Conservation (phyloP, 2,329 filamentous ascomycete species). For the Stagonosporopsis chrysanthemi region DNA sequence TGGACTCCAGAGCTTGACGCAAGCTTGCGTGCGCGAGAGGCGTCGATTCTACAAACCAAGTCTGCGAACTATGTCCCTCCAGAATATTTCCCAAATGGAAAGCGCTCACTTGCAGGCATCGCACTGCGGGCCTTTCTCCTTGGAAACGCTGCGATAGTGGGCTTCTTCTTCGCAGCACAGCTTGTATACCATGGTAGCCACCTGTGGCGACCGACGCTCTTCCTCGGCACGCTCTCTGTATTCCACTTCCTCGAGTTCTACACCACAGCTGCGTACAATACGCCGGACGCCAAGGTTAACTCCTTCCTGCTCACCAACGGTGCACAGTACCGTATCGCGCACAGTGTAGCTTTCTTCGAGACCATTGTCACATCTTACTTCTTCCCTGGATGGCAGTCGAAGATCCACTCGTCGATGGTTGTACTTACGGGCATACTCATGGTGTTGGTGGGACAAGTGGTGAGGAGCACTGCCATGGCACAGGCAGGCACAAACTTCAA, state of each 20-base stretch:
- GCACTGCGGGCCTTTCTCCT: constrained; percentile 56
- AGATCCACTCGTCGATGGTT: constrained; percentile 52
- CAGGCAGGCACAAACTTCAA: constrained; percentile 93
- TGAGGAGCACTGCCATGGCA: constrained; percentile 84
- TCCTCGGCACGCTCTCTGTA: constrained; percentile 71
- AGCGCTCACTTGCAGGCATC: constrained; percentile 57
- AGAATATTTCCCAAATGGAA: constrained; percentile 52
- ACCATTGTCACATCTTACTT: constrained; percentile 67
- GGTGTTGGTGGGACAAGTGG: constrained; percentile 73
- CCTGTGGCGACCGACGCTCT: constrained; percentile 68
- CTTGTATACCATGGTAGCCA: constrained; percentile 46
- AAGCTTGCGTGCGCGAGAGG: constrained; percentile 35
- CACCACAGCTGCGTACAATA: constrained; percentile 86
- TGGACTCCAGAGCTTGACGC: constrained; percentile 41
- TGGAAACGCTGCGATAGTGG: constrained; percentile 48
- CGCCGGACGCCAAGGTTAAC: constrained; percentile 71
- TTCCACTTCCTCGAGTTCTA: constrained; percentile 99
- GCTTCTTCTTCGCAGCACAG: constrained; percentile 41
- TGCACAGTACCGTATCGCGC: constrained; percentile 81
- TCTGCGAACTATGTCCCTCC: constrained; percentile 27
- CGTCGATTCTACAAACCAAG: constrained; percentile 27
- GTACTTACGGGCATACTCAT: constrained; percentile 67
- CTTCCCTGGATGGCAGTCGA: constrained; percentile 58
- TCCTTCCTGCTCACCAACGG: constrained; percentile 91
- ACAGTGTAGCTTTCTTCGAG: constrained; percentile 76